Evolutionary conservation across 495 filamentous ascomycete species (phyloP), one percentile per base, ranked within the genome.

Genomic region (Articulospora tetracladia): DNA sequence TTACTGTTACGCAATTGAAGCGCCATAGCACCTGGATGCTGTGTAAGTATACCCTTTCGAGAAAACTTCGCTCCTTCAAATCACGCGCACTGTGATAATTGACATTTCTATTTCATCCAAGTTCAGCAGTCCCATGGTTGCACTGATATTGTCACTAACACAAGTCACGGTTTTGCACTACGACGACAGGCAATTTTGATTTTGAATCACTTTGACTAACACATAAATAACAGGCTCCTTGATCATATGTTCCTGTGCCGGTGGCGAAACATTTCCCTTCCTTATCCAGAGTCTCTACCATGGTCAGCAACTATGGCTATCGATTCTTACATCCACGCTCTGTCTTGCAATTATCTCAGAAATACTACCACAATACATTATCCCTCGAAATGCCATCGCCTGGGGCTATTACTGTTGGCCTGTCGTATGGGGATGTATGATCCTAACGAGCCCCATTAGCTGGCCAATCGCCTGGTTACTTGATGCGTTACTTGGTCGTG

Each of bases 371-470:
- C 61, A 64, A 57, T 67, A 53, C 39, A 24, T 58, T n/a, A 59
- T 67, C 11, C 65, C 65, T 19, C 32, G 46, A 22, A 47, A 60
- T 44, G 52, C 65, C 32, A 54, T 67, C 12, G 22, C 26, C 0
- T 61, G 58, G 58, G 58, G 61, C 7, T 67, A 67, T 26, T 67
- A 64, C 41, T 61, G 52, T 39, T 55, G 53, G 48, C 65, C 65
- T 1, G 22, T 67, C 0, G 57, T 67, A 15, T 67, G 65, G 65
- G 32, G n/a, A 30, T 64, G 57, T 32, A 67, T 67, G 65, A 55
- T 41, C 20, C 28, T 61, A n/a, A 67, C 65, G 0, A 23, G 20
- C 4, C 28, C 61, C 17, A 39, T 67, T 15, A 64, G 47, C 24
- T 67, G 39, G 24, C 65, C 65, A 30, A 34, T 67, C 23, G 50